Evolutionary conservation across 148 eudicot genomes (phyloP).

Genomic region (Cornus kousa): DNA sequence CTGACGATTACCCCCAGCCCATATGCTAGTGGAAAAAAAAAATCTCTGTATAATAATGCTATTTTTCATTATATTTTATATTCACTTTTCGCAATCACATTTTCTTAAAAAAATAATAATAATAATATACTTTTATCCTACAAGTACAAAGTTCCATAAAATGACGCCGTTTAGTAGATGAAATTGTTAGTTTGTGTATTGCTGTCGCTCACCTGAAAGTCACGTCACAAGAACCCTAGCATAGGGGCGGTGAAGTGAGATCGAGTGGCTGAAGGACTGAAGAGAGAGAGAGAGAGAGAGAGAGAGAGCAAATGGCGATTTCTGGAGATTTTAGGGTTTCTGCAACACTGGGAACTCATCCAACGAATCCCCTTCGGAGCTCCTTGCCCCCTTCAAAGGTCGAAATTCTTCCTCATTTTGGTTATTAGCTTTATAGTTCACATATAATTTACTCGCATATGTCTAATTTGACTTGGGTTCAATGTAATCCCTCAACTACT

Average conservation of each 20-base stretch:
- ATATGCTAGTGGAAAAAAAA: too few species aligned
- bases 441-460: not conserved
- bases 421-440: not conserved
- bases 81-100: too few species aligned
- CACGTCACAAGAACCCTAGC: conserved; percentile 5
- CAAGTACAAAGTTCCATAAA: too few species aligned
- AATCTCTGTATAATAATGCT: too few species aligned
- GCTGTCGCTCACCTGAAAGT: not conserved
- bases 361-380: conserved; percentile 39
- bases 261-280: not conserved
- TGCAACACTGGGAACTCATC: conserved; percentile 55
- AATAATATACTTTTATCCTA: too few species aligned
- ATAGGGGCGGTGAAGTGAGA: not conserved
- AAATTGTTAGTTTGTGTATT: not conserved
- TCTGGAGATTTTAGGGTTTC: conserved; percentile 72
- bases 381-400: conserved; percentile 60
- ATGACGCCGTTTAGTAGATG: too few species aligned
- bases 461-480: not conserved
- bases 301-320: conserved; percentile 53
- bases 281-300: not conserved
- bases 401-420: conserved; percentile 2
- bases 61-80: too few species aligned
- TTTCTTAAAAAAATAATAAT: too few species aligned
- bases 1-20: too few species aligned
- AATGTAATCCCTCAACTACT: not conserved